Evolutionary conservation across 1,139 yeast genomes (phyloP), one percentile per base, ranked within the genome.

Genomic region (Casaregolazyma lundiana): DNA sequence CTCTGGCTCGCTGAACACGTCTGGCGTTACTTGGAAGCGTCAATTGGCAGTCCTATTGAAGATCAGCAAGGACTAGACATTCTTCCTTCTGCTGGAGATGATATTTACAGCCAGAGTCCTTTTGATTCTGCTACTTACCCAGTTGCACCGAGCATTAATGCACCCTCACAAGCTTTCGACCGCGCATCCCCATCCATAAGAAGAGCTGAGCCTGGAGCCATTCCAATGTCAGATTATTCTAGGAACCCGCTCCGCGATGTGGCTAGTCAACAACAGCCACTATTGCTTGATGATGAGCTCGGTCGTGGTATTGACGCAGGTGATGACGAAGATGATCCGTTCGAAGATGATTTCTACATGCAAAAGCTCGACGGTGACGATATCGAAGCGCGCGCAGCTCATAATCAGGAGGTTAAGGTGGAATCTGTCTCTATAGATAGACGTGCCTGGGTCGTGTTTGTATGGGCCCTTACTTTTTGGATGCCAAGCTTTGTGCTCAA

Each of bases 391-490:
- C 39, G 37, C 9, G 42, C 37, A 16, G 49, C 51, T 7, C 45
- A 43, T n/a, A 48, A 44, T 26, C 21, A 48, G 35, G 39, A 44
- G 37, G 36, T 53, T 6, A 63, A 59, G 46, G 63, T 65, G 4
- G 59, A 61, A 41, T 53, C 55, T 7, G 63, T 61, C 51, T 56
- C 70, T 1, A 35, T 53, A 1, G 59, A 60, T 26, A 58, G 73
- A n/a, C 55, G 60, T 20, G 46, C 57, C 4, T 68, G 72, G 72
- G 67, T 68, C 7, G 44, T 55, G 24, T 52, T 68, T 36, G 71
- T 67, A 8, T 68, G 72, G 72, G 20, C 53, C 16, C 44, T 63
- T 34, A 68, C 72, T 1, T 68, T 61, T 52, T 68, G 72, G 72
- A 64, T 69, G 17, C 72, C 72, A 1, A 58, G 65, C 16, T 66